Evolutionary conservation across 441 rosid genomes (phyloP), one percentile per base, ranked within the genome.

Genomic region (Gossypium davidsonii): DNA sequence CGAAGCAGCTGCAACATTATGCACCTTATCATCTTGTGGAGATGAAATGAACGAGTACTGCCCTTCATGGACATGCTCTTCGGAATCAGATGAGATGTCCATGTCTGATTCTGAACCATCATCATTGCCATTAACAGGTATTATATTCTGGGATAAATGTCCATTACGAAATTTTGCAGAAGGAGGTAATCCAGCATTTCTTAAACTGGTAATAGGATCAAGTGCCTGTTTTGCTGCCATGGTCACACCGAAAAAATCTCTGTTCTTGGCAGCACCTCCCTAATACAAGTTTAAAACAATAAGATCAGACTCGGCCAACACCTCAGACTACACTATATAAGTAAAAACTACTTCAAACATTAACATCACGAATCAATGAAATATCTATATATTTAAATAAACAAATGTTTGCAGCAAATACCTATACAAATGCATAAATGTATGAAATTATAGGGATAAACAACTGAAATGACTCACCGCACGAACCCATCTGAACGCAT

Each of bases 21-120:
- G 73, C 77, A 53, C 61, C 73, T 77, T 83, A 70, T 76, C 80
- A 81, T 86, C 88, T 73, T 75, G 92, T 46, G 91, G 87, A 57
- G 91, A 89, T 4, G 82, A 86, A 67, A 83, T 88, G 26, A 84
- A 81, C 0, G 90, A 84, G 75, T 79, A 81, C 9, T 74, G 79
- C 61, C 77, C 76, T 23, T 84, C 79, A 76, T 76, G 79, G 31
- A 71, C 79, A 53, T 82, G 88, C 63, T 91, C 94, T 61, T 89
- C 95, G 0, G 91, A 88, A 77, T 88, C 88, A 34, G 92, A 82
- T 14, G 84, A 60, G 76, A 76, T 81, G 66, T 89, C 91, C 88
- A 87, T 88, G 70, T 94, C 97, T 52, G 98, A 90, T 74, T 77
- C 90, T 1, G 87, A 84, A 15, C 81, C 81, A 72, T 82, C 78